phyloP scores from a whole-genome alignment of 805 yeast species.

The Cyberlindnera suaveolens region DNA sequence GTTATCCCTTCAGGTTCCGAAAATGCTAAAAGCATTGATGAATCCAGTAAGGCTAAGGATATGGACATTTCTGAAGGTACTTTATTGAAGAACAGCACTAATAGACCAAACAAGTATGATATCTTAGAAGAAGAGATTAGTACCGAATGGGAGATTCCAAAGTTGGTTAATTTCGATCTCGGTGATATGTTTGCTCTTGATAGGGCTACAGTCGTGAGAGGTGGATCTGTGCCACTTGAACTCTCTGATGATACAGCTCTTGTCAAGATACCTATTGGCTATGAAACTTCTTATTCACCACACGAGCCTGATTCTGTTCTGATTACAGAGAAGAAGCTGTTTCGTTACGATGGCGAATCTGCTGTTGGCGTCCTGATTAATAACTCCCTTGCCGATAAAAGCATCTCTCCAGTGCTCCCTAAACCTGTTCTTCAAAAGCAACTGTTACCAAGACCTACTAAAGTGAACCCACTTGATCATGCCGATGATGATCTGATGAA shows the following conservation, averaged over 20 bases:
- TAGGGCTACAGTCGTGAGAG: neutral
- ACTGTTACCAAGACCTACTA: no score
- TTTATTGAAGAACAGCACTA: neutral
- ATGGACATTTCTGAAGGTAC: slow-evolving; percentile 1
- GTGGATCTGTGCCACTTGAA: neutral
- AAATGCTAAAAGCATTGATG: neutral
- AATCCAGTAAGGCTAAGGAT: neutral
- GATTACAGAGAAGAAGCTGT: slow-evolving; percentile 1
- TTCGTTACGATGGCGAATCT: neutral
- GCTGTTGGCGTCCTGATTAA: neutral
- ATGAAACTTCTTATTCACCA: neutral
- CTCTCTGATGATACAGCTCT: neutral
- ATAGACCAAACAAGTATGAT: neutral
- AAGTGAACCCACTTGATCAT: neutral
- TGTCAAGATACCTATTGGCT: slow-evolving; percentile 1
- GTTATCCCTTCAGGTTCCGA: neutral
- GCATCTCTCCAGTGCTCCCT: neutral
- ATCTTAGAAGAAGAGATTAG: neutral
- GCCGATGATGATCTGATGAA: slow-evolving; percentile 2
- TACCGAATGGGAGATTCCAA: slow-evolving; percentile 1
- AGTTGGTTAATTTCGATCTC: neutral
- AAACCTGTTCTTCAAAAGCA: neutral
- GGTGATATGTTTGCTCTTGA: neutral
- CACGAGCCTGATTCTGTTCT: neutral
- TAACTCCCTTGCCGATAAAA: no score